phyloP scores from a whole-genome alignment of 2,329 filamentous ascomycete genomes.

The Claviceps digitariae region DNA sequence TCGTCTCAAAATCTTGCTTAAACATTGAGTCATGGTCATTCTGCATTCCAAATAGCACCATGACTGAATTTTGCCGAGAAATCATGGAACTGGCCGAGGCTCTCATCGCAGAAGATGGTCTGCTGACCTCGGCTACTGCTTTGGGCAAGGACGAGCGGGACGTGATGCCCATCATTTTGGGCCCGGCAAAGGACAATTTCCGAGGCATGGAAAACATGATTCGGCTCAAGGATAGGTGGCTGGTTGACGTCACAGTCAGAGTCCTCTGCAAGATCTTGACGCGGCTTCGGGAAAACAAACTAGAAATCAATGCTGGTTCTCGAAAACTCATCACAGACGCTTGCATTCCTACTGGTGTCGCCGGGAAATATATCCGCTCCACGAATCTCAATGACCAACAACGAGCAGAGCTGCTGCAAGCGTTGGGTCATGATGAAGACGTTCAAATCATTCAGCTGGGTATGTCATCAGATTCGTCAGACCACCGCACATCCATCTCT shows the following conservation, averaged over 20 bases:
- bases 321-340: slow-evolving; percentile 51
- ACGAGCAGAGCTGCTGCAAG: slow-evolving; percentile 65
- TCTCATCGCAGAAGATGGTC: slow-evolving; percentile 70
- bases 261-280: slow-evolving; percentile 74
- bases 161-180: slow-evolving; percentile 26
- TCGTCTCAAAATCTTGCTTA: slow-evolving; percentile 66
- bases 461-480: slow-evolving; percentile 13
- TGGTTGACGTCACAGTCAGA: slow-evolving; percentile 69
- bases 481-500: slow-evolving; percentile 10
- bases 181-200: slow-evolving; percentile 30
- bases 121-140: slow-evolving; percentile 56
- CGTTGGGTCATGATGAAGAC: slow-evolving; percentile 44
- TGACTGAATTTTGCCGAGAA: slow-evolving; percentile 90
- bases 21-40: slow-evolving; percentile 76
- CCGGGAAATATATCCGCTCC: slow-evolving; percentile 44
- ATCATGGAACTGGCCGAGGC: slow-evolving; percentile 87
- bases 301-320: slow-evolving; percentile 52
- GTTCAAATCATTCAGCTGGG: slow-evolving; percentile 33
- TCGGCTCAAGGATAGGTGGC: slow-evolving; percentile 73
- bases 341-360: slow-evolving; percentile 41
- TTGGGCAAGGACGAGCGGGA: slow-evolving; percentile 22
- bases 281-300: slow-evolving; percentile 62
- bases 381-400: slow-evolving; percentile 75
- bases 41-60: slow-evolving; percentile 57
- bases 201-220: slow-evolving; percentile 78